Evolutionary conservation across 2,329 filamentous ascomycete species (phyloP).

Genomic region (Pseudogymnoascus sp.): DNA sequence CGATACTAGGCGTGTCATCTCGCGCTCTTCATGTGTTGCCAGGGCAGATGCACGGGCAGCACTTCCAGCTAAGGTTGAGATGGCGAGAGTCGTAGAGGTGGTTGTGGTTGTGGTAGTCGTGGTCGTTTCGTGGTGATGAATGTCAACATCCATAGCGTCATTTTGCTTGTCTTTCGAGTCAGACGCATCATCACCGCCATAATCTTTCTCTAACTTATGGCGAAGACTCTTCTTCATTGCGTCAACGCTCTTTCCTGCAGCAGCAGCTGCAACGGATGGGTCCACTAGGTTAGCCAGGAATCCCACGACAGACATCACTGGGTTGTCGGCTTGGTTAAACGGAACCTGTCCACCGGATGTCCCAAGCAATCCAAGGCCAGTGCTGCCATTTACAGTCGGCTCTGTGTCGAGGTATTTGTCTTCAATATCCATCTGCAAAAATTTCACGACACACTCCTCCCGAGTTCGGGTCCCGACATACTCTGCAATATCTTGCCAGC

Average conservation of each 20-base stretch:
- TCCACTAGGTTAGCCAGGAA: conserved; percentile 90
- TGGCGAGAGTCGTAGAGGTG: conserved; percentile 50
- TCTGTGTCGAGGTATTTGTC: conserved; percentile 91
- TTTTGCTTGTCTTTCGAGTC: conserved; percentile 48
- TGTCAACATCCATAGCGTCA: conserved; percentile 59
- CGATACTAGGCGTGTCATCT: conserved; percentile 89
- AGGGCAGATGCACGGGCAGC: conserved; percentile 80
- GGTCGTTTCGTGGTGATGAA: conserved; percentile 40
- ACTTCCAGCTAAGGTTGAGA: conserved; percentile 75
- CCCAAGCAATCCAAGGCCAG: conserved; percentile 58
- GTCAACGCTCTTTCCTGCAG: conserved; percentile 78
- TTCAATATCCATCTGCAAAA: conserved; percentile 92
- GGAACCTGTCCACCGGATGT: conserved; percentile 73
- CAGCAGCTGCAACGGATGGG: conserved; percentile 80
- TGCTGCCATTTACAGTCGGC: conserved; percentile 44
- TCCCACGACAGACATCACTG: conserved; percentile 90
- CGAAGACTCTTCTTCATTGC: conserved; percentile 76
- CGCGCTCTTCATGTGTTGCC: conserved; percentile 91
- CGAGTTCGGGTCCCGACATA: conserved; percentile 85
- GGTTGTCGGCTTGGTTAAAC: conserved; percentile 88
- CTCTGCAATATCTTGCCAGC: conserved; percentile 89
- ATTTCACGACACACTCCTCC: conserved; percentile 95
- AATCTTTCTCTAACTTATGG: conserved; percentile 63
- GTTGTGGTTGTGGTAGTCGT: conserved; percentile 41
- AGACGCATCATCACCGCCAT: conserved; percentile 32